Evolutionary conservation across 2,329 filamentous ascomycete species (phyloP).

Genomic region (Colletotrichum australisinense): DNA sequence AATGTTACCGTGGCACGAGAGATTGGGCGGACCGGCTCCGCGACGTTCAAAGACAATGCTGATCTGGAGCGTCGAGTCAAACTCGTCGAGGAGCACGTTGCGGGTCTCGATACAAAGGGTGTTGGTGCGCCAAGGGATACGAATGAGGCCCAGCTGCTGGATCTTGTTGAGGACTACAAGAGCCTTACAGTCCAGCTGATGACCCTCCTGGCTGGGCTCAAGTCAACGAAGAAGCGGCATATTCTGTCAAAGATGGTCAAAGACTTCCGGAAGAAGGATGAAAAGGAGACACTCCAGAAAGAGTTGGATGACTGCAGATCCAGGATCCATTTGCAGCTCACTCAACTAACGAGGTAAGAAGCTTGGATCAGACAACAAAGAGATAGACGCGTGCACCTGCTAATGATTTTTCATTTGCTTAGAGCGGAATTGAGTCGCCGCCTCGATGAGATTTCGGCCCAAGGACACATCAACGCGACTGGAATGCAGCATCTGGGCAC

Average conservation of each 20-base stretch:
- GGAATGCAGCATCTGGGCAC: not conserved
- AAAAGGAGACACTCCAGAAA: not conserved
- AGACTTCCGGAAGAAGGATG: not conserved
- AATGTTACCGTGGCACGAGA: not conserved
- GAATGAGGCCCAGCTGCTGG: not conserved
- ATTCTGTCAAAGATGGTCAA: not conserved
- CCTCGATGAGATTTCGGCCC: not conserved
- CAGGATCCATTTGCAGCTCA: not conserved
- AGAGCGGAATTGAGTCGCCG: not conserved
- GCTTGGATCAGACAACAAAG: not conserved
- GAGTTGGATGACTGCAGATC: not conserved
- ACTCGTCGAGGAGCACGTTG: not conserved
- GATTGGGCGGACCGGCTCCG: not conserved
- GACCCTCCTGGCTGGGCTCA: not conserved
- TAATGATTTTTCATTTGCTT: not conserved
- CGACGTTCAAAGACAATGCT: not conserved
- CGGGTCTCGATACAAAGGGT: not conserved
- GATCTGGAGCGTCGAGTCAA: not conserved
- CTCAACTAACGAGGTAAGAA: not conserved
- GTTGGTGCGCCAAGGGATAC: not conserved
- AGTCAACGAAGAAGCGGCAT: not conserved
- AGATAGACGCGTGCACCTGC: not conserved
- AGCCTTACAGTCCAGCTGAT: not conserved
- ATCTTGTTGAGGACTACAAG: not conserved
- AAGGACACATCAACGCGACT: not conserved